Evolutionary conservation across 495 filamentous ascomycete genomes (phyloP).

Genomic region (Pyronema omphalodes): DNA sequence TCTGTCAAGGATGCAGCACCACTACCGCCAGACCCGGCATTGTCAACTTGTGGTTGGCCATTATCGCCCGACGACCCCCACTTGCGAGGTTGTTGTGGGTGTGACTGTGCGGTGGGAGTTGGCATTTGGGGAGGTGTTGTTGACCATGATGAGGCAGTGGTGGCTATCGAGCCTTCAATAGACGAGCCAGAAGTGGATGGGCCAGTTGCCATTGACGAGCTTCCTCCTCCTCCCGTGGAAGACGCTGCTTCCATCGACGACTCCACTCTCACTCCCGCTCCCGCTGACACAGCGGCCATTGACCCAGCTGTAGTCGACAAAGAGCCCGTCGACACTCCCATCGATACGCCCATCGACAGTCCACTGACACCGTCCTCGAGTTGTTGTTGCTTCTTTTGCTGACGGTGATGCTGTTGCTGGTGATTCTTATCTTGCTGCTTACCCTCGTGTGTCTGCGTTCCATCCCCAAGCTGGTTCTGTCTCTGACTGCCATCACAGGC

Average conservation of each 20-base stretch:
- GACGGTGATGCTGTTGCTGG: neutral
- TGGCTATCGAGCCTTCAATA: too few species aligned
- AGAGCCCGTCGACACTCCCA: neutral
- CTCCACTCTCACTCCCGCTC: conserved; percentile 51
- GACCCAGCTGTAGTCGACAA: conserved; percentile 29
- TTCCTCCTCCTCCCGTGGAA: too few species aligned
- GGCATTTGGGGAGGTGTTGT: too few species aligned
- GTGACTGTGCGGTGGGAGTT: neutral
- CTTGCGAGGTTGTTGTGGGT: neutral
- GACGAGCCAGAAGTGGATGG: too few species aligned
- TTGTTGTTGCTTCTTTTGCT: neutral
- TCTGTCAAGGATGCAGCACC: neutral
- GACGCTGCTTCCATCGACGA: conserved; percentile 27
- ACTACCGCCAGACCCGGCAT: neutral
- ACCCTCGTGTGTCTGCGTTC: neutral
- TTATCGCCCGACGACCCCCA: neutral
- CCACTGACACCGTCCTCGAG: neutral
- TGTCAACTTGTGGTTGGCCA: neutral
- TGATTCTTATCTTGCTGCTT: neutral
- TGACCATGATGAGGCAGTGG: too few species aligned
- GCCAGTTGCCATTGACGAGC: too few species aligned
- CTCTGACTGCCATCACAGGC: neutral
- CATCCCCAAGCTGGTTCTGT: neutral
- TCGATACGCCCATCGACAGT: neutral
- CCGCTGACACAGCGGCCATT: conserved; percentile 62